Evolutionary conservation across 805 yeast genomes (phyloP).

Genomic region (Metschnikowia matae): DNA sequence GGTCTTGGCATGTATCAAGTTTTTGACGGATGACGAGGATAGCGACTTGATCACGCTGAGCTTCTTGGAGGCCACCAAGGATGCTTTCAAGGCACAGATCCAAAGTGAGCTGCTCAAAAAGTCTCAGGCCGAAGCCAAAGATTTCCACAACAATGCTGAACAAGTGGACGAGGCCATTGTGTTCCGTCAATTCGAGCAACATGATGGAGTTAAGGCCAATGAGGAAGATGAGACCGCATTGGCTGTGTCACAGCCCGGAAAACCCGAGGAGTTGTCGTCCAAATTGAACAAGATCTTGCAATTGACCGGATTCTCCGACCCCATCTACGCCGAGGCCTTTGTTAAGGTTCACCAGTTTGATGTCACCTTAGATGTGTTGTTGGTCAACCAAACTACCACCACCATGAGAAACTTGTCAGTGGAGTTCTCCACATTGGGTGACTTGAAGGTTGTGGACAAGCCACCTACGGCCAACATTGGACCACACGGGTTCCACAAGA

Average conservation of each 20-base stretch:
- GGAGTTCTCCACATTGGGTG: conserved; percentile 95
- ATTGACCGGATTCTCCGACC: conserved; percentile 97
- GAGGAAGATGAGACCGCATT: conserved; percentile 49
- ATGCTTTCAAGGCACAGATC: conserved; percentile 74
- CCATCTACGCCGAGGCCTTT: conserved; percentile 96
- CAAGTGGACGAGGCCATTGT: conserved; percentile 73
- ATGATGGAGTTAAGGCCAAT: conserved; percentile 20
- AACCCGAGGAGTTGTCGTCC: conserved; percentile 61
- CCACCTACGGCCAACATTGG: conserved; percentile 88
- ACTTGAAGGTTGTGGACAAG: conserved; percentile 87
- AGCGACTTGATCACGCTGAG: conserved; percentile 54
- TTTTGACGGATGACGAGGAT: conserved; percentile 64
- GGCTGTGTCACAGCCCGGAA: conserved; percentile 50
- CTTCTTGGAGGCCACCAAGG: conserved; percentile 82
- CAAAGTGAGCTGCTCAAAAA: conserved; percentile 55
- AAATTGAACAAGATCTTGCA: conserved; percentile 85
- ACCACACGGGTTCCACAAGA: conserved; percentile 94
- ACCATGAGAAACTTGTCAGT: conserved; percentile 89
- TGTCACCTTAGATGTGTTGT: conserved; percentile 85
- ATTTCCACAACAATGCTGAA: conserved; percentile 58
- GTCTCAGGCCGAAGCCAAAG: conserved; percentile 52
- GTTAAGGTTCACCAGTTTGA: conserved; percentile 96
- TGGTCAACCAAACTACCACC: conserved; percentile 90
- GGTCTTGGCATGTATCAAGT: conserved; percentile 79
- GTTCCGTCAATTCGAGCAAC: conserved; percentile 72